These are phyloP conservation scores for Starmerella gropengiesseri DNA, from an alignment of 805 yeast genomes.

Conservation along the genomic window DNA sequence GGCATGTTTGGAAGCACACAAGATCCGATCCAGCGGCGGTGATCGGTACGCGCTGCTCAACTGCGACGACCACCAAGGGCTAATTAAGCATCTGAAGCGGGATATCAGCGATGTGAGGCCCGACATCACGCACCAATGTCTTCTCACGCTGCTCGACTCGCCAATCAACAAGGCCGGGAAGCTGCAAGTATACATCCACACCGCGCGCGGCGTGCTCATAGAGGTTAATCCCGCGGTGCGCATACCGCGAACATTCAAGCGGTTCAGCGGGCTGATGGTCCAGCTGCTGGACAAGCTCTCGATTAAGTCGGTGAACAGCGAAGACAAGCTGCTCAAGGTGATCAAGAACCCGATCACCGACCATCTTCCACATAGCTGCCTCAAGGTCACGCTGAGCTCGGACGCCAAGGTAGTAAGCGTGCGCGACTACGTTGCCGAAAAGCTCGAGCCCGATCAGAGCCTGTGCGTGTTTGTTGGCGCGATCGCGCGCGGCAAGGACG, in stretches of 20 bases:
- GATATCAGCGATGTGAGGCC: constrained; percentile 98
- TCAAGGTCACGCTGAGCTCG: constrained; percentile 81
- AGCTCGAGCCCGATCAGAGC: constrained; percentile 74
- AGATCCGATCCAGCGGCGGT: constrained; percentile 65
- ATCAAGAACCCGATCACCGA: constrained; percentile 96
- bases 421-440: constrained; percentile 68
- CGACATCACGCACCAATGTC: constrained; percentile 97
- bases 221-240: constrained; percentile 95
- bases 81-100: constrained; percentile 88
- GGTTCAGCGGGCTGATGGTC: constrained; percentile 96
- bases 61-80: constrained; percentile 97
- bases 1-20: constrained; percentile 92
- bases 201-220: constrained; percentile 86
- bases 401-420: constrained; percentile 84
- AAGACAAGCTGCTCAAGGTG: constrained; percentile 84
- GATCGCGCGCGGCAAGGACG: constrained; percentile 97
- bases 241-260: constrained; percentile 95
- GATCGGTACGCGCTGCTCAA: constrained; percentile 88
- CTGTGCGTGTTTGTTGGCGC: constrained; percentile 98
- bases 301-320: constrained; percentile 88
- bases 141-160: constrained; percentile 86
- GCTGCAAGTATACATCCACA: constrained; percentile 90
- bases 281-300: constrained; percentile 86
- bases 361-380: constrained; percentile 91
- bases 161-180: constrained; percentile 97